phyloP scores from a whole-genome alignment of 192 early-diverging fungal species.

The Coemansia sp. region DNA sequence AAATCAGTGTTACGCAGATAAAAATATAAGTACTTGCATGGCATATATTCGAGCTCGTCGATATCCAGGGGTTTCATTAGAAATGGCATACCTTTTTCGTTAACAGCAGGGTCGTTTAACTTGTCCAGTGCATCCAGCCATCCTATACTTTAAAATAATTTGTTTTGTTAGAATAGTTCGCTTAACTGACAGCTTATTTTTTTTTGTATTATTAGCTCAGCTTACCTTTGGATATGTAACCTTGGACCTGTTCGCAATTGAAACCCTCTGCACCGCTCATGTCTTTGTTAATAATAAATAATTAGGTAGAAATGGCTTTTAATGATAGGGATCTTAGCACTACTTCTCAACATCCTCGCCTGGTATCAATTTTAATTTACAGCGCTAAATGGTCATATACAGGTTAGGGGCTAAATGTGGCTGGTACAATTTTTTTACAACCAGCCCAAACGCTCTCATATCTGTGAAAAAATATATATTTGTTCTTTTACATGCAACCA shows the following conservation, averaged over 20 bases:
- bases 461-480: slow-evolving; percentile 10
- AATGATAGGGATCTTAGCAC: too few relatives aligned
- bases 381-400: neutral
- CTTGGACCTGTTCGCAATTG: slow-evolving; percentile 34
- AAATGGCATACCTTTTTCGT: slow-evolving; percentile 11
- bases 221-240: slow-evolving; percentile 33
- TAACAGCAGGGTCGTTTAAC: slow-evolving; percentile 17
- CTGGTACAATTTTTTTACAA: neutral
- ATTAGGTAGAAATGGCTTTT: neutral
- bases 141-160: slow-evolving; percentile 9
- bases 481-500: slow-evolving; percentile 10
- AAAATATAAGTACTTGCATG: neutral
- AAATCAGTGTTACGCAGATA: neutral
- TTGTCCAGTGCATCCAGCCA: slow-evolving; percentile 49
- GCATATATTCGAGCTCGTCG: neutral
- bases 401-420: slow-evolving; percentile 4
- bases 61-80: neutral
- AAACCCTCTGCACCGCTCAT: slow-evolving; percentile 25
- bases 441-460: too few relatives aligned
- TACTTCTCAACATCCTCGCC: neutral
- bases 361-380: neutral
- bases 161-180: neutral
- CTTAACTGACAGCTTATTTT: neutral
- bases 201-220: neutral
- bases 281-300: neutral